These are phyloP conservation scores for Termitomyces sp. DNA, from an alignment of 768 basidiomycete genomes.

Conservation along the genomic window DNA sequence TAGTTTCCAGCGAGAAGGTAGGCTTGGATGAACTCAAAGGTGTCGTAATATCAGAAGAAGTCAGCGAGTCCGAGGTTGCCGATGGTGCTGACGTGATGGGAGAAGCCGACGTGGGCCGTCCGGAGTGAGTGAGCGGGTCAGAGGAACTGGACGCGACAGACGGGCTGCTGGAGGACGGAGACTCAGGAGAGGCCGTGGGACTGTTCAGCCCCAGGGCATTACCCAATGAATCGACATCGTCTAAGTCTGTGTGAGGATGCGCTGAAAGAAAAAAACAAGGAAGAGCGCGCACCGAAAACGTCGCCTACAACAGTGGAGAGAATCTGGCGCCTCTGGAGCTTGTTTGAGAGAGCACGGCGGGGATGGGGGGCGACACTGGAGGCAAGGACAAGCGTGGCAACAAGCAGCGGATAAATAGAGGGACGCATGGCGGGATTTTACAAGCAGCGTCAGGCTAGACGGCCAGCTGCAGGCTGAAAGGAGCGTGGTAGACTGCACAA, in stretches of 20 bases:
- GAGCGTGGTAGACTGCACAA: conserved; percentile 10
- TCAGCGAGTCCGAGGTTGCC: background rate
- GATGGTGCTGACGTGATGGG: conserved; percentile 7
- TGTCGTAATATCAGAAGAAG: background rate
- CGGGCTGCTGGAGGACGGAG: background rate
- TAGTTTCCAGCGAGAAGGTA: background rate
- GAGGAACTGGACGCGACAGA: background rate
- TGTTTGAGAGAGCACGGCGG: conserved; percentile 25
- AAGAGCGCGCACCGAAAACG: background rate
- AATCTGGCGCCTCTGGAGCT: conserved; percentile 12
- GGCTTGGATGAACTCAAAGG: background rate
- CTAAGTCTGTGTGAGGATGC: background rate
- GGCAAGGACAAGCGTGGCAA: conserved; percentile 20
- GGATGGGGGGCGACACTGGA: conserved; percentile 26
- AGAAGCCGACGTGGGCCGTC: background rate
- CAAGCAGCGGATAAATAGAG: conserved; percentile 22
- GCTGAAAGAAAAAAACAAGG: background rate
- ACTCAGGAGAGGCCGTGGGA: background rate
- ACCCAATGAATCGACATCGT: background rate
- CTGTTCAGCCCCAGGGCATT: background rate
- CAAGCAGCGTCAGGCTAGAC: conserved; percentile 6
- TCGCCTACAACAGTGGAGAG: background rate
- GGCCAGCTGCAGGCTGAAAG: conserved; percentile 11
- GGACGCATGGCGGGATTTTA: conserved; percentile 22
- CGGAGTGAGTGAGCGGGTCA: background rate